Evolutionary conservation across 352 stramenopile genomes (phyloP).

Genomic region (Lagenidium sp.): DNA sequence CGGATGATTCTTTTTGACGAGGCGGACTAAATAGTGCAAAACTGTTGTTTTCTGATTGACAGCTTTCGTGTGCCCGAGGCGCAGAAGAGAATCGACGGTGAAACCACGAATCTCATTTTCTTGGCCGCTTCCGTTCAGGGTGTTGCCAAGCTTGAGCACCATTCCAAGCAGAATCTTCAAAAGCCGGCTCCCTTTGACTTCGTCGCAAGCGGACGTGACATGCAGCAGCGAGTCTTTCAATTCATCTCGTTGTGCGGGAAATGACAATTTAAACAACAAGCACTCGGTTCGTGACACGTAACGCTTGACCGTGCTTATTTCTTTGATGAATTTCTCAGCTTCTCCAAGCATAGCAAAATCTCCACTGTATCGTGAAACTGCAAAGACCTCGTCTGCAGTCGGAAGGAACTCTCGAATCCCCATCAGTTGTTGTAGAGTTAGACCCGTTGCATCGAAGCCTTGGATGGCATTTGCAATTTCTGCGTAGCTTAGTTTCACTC

Average conservation of each 20-base stretch:
- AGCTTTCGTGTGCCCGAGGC: slow-evolving; percentile 92
- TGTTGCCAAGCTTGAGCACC: slow-evolving; percentile 96
- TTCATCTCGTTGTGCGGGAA: slow-evolving; percentile 71
- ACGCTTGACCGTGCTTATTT: slow-evolving; percentile 76
- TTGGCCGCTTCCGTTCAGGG: slow-evolving; percentile 90
- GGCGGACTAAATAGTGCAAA: slow-evolving; percentile 95
- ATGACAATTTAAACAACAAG: slow-evolving; percentile 77
- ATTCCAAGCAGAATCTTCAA: slow-evolving; percentile 95
- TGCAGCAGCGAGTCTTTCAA: slow-evolving; percentile 67
- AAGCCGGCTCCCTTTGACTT: slow-evolving; percentile 89
- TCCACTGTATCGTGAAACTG: slow-evolving; percentile 75
- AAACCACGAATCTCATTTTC: slow-evolving; percentile 90
- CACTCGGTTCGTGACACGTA: slow-evolving; percentile 61
- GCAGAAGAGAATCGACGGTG: slow-evolving; percentile 93
- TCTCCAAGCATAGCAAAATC: slow-evolving; percentile 57
- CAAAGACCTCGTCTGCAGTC: slow-evolving; percentile 84
- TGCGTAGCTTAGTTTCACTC: slow-evolving; percentile 91
- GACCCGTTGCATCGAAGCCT: slow-evolving; percentile 49
- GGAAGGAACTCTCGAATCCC: slow-evolving; percentile 93
- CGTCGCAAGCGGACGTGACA: slow-evolving; percentile 87
- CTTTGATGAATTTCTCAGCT: slow-evolving; percentile 84
- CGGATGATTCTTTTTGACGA: slow-evolving; percentile 94
- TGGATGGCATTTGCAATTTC: slow-evolving; percentile 74
- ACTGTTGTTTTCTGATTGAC: slow-evolving; percentile 97
- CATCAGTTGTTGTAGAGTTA: slow-evolving; percentile 71